Conservation (phyloP, 2,329 filamentous ascomycete species). For the Boeremia exigua region DNA sequence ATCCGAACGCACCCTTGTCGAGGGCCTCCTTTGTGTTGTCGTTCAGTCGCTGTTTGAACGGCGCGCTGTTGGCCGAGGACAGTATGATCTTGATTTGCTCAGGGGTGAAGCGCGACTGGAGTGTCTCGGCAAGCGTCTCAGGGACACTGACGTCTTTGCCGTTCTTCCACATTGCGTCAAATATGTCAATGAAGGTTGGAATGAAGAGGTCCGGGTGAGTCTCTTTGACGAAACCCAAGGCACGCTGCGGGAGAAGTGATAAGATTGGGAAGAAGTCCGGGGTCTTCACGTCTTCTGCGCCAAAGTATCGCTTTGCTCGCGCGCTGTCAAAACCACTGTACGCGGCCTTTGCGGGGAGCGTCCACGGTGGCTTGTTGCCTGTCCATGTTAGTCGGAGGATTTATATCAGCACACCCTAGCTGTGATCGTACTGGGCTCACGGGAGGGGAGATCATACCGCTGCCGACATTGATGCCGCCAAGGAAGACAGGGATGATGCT, state of each 20-base stretch:
- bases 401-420: background rate
- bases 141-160: constrained; percentile 66
- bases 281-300: constrained; percentile 49
- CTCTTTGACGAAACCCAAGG: constrained; percentile 70
- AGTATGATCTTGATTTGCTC: constrained; percentile 64
- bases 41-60: constrained; percentile 62
- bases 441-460: constrained; percentile 36
- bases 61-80: constrained; percentile 55
- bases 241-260: constrained; percentile 66
- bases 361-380: constrained; percentile 80
- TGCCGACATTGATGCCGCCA: constrained; percentile 52
- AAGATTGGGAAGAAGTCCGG: constrained; percentile 62
- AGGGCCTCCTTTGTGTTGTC: constrained; percentile 67
- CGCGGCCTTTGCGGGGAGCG: constrained; percentile 68
- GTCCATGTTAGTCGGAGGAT: background rate
- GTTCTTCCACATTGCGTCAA: constrained; percentile 67
- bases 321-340: constrained; percentile 61
- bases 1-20: constrained; percentile 73
- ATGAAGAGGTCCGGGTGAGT: constrained; percentile 58
- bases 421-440: background rate
- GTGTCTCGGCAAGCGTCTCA: constrained; percentile 56
- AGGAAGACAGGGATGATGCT: constrained; percentile 77
- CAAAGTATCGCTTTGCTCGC: constrained; percentile 61
- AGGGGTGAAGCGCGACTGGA: constrained; percentile 56
- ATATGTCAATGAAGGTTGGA: constrained; percentile 61